These are phyloP conservation scores for Scedosporium aurantiacum DNA, from an alignment of 2,329 filamentous ascomycete genomes.

Conservation along the genomic window DNA sequence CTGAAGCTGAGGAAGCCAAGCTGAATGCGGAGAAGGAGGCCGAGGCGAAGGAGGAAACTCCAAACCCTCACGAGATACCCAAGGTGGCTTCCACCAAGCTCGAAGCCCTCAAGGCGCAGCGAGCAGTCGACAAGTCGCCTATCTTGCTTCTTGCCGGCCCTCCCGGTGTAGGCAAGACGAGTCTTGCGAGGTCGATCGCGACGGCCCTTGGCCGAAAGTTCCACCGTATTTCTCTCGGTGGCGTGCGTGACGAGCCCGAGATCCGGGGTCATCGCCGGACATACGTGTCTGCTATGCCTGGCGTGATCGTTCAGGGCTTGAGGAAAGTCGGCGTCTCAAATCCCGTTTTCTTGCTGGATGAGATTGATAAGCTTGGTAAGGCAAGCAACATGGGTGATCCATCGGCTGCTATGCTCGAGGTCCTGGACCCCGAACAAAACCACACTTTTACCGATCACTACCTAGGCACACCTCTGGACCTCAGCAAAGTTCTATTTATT, in stretches of 20 bases:
- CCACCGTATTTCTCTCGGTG: slow-evolving; percentile 90
- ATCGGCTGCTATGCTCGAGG: slow-evolving; percentile 94
- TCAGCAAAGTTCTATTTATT: slow-evolving; percentile 95
- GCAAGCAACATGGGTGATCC: slow-evolving; percentile 92
- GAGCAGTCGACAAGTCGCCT: slow-evolving; percentile 87
- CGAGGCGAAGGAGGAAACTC: slow-evolving; percentile 23
- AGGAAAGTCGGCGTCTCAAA: slow-evolving; percentile 95
- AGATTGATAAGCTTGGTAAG: slow-evolving; percentile 93
- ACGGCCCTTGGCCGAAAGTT: slow-evolving; percentile 90
- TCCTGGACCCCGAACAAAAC: slow-evolving; percentile 95
- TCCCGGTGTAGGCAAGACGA: slow-evolving; percentile 92
- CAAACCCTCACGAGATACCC: slow-evolving; percentile 20
- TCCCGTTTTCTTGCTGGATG: slow-evolving; percentile 88
- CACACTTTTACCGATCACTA: slow-evolving; percentile 93
- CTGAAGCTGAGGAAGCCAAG: slow-evolving; percentile 40
- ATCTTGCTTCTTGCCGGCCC: slow-evolving; percentile 89
- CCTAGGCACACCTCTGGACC: slow-evolving; percentile 85
- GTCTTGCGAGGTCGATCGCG: slow-evolving; percentile 83
- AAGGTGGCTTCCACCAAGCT: slow-evolving; percentile 43
- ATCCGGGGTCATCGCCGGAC: slow-evolving; percentile 90
- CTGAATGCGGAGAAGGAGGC: slow-evolving; percentile 27
- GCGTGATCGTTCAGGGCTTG: slow-evolving; percentile 81
- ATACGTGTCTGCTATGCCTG: slow-evolving; percentile 98
- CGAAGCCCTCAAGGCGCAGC: slow-evolving; percentile 66
- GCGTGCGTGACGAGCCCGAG: slow-evolving; percentile 91